phyloP scores from a whole-genome alignment of 2,329 filamentous ascomycete genomes.

The Exophiala sp. region DNA sequence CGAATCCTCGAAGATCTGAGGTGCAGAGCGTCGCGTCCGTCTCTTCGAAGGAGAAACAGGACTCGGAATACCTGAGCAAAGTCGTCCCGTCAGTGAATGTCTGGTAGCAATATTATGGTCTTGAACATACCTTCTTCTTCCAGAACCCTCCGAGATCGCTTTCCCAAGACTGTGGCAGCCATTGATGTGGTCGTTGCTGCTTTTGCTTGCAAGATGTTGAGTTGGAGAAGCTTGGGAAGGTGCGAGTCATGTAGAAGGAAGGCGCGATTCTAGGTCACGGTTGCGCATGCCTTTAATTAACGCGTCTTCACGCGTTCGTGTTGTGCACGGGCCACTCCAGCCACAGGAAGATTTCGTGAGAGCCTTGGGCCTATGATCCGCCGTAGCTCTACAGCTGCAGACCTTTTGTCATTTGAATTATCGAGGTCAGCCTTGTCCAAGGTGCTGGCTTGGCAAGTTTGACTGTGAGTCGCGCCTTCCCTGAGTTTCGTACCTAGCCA shows the following conservation, averaged over 20 bases:
- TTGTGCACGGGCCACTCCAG: background rate
- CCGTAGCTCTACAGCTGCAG: background rate
- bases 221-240: constrained; percentile 20
- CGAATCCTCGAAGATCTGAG: constrained; percentile 37
- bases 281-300: background rate
- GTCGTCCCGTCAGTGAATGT: constrained; percentile 4
- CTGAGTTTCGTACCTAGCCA: background rate
- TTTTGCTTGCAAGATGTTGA: constrained; percentile 25
- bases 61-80: constrained; percentile 17
- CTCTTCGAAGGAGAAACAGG: constrained; percentile 39
- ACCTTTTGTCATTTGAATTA: constrained; percentile 9
- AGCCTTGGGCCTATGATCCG: constrained; percentile 1
- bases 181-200: constrained; percentile 40
- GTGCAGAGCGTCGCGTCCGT: constrained; percentile 44
- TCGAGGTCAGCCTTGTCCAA: background rate
- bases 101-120: constrained; percentile 10
- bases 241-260: constrained; percentile 8
- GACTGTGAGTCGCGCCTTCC: constrained; percentile 1
- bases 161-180: constrained; percentile 39
- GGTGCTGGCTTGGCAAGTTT: constrained; percentile 19
- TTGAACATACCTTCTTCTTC: constrained; percentile 40
- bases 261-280: constrained; percentile 13
- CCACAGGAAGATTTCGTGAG: background rate
- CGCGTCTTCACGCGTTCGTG: background rate
- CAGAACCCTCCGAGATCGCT: constrained; percentile 39